phyloP scores from a whole-genome alignment of 1,284 basidiomycete species.

The Vanrija sp. region DNA sequence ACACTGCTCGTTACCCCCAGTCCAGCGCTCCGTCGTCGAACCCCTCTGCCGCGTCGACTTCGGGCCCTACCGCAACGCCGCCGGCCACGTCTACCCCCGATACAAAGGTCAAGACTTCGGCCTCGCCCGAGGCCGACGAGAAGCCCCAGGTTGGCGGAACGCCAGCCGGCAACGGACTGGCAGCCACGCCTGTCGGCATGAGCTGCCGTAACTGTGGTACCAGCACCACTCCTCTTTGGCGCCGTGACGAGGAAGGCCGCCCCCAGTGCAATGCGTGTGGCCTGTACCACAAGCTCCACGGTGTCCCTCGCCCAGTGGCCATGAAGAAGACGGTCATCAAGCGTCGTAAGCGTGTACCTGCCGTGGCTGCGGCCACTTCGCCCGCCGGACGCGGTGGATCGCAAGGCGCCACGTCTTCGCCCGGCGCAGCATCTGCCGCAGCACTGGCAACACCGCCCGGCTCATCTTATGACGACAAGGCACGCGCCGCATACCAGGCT shows the following conservation, averaged over 20 bases:
- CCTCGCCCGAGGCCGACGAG: constrained; percentile 20
- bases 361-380: constrained; percentile 49
- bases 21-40: not conserved
- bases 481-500: constrained; percentile 4
- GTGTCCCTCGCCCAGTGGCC: constrained; percentile 90
- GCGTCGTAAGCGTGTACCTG: constrained; percentile 90
- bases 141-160: constrained; percentile 8
- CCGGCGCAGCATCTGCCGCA: not conserved
- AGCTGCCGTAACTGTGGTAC: constrained; percentile 89
- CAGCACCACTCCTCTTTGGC: constrained; percentile 89
- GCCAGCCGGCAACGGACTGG: constrained; percentile 32
- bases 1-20: constrained; percentile 1
- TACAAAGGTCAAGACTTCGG: not conserved
- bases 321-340: constrained; percentile 99
- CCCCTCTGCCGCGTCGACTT: not conserved
- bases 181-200: constrained; percentile 64
- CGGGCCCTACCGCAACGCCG: not conserved
- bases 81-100: not conserved
- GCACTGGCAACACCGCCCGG: not conserved
- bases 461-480: constrained; percentile 11
- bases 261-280: constrained; percentile 76
- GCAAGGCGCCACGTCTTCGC: constrained; percentile 7
- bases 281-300: constrained; percentile 96
- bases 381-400: constrained; percentile 11
- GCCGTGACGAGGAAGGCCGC: constrained; percentile 86